Evolutionary conservation across 2,329 filamentous ascomycete genomes (phyloP), one percentile per base, ranked within the genome.

Genomic region (Metarhizium brunneum): DNA sequence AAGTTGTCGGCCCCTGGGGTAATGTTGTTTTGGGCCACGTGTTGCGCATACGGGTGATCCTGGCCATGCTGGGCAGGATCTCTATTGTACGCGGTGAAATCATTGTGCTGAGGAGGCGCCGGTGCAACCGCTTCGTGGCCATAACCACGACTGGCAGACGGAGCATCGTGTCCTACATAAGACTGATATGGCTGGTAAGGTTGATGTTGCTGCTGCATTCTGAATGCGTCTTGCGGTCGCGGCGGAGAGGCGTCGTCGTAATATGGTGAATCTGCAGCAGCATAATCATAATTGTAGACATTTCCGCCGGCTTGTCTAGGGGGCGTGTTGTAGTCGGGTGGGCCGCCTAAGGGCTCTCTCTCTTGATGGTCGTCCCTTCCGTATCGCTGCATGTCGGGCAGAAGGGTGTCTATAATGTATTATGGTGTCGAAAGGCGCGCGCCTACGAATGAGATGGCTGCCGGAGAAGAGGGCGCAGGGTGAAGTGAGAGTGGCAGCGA

Each of bases 1-100:
- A 86, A 82, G 66, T 89, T 88, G 70, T 90, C 85, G 58, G 82
- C 78, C 38, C 82, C 85, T 2, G 83, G 82, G 1, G 84, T 86
- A 55, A 76, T 71, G 63, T 71, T 76, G 61, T 66, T 61, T 7
- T 58, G 58, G 25, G 59, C 58, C 45, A 50, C 48, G 7, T 58
- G 61, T 30, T 62, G 58, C 18, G 56, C 61, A 59, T 67, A 66
- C 61, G 59, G 59, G 32, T 35, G 51, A 45, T 64, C 53, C 57
- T 62, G 66, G 61, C 67, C 48, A 47, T 53, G 57, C 52, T 56
- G 57, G 50, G 59, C 52, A 16, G 57, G 48, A 35, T 56, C 49
- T 32, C 54, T 52, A 48, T 55, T 59, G 50, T 68, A 61, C 42
- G 66, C 61, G 40, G 54, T 57, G 52, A 63, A 59, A 20, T 66